Evolutionary conservation across 176 grass and related monocot genomes (phyloP), one percentile per base, ranked within the genome.

Genomic region (Bothriochloa decipiens): DNA sequence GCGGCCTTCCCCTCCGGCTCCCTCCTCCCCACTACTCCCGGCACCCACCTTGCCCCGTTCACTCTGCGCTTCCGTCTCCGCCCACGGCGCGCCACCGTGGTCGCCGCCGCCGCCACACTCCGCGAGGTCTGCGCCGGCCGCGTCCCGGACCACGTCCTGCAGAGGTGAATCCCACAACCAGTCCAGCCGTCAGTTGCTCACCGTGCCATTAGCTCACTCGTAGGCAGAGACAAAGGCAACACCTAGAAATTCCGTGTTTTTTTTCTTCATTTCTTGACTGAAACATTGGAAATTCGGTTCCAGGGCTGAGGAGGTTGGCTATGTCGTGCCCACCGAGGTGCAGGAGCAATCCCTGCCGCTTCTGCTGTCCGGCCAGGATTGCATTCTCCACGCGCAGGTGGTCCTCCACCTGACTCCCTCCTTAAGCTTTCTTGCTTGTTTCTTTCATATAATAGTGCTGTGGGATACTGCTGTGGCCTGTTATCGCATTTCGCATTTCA

Each of bases 341-440:
- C 96, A 96, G 81, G 81, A 92, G 58, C 89, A 94, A 49, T 93
- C 93, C 53, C 90, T 99, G 32, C 93, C 93, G 26, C 17, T 94
- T 85, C 83, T 99, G 11, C 43, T 99, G 10, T 84, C 96, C 70
- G 93, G 93, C 40, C 85, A 81, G 46, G 96, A 99, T 68, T 99
- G 96, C 71, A 70, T 99, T 82, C 93, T 96, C 82, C 96, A 99
- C 82, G 89, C 93, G 3, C 96, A 99, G 93, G 96, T 99, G 73
- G 17, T 82, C 33, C 39, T 81, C 33, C 18, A 32, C 29, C 29
- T 32, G 29, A 32, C 29, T 32, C 33, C 20, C 53, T 22, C 70
- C 57, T 50, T 57, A 12, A 17, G 17, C 45, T 63, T 75, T 12
- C 17, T 75, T 26, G 25, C 15, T 17, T 6, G 26, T 63, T 26